These are phyloP conservation scores for Golubevia pallescens DNA, from an alignment of 1,284 basidiomycete genomes.

Conservation along the genomic window DNA sequence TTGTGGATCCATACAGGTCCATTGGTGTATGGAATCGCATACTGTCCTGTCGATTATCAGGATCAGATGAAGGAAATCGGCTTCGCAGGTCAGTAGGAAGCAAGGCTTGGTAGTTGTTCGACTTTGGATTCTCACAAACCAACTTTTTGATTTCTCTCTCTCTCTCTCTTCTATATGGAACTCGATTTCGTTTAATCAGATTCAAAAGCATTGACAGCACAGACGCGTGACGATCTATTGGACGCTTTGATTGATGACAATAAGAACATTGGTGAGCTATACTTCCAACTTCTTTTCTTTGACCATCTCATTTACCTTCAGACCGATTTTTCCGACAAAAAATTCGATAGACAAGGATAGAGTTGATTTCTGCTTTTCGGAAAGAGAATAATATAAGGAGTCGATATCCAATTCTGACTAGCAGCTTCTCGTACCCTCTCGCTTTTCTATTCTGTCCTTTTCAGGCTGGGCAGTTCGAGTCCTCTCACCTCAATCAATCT, in stretches of 20 bases:
- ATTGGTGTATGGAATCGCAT: conserved; percentile 92
- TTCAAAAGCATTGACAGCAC: conserved; percentile 85
- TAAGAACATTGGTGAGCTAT: conserved; percentile 65
- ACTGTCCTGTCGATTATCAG: conserved; percentile 82
- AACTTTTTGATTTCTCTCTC: background rate
- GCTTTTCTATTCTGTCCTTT: conserved; percentile 73
- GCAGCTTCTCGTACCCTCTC: conserved; percentile 62
- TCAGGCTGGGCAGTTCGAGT: conserved; percentile 84
- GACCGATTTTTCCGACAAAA: too few species aligned
- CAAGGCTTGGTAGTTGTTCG: too few species aligned
- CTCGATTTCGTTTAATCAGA: conserved; percentile 68
- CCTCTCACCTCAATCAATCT: conserved; percentile 88
- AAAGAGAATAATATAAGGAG: too few species aligned
- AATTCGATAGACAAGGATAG: too few species aligned
- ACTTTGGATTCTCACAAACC: background rate
- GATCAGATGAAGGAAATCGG: conserved; percentile 79
- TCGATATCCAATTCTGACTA: background rate
- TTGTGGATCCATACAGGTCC: too few species aligned
- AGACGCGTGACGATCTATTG: conserved; percentile 58
- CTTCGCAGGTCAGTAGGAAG: conserved; percentile 77
- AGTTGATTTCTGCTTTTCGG: too few species aligned
- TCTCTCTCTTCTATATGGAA: background rate
- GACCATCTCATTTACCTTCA: too few species aligned
- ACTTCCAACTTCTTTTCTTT: too few species aligned
- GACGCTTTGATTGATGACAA: conserved; percentile 41